Evolutionary conservation across 2,329 filamentous ascomycete species (phyloP).

Genomic region (Exophiala alcalophila): DNA sequence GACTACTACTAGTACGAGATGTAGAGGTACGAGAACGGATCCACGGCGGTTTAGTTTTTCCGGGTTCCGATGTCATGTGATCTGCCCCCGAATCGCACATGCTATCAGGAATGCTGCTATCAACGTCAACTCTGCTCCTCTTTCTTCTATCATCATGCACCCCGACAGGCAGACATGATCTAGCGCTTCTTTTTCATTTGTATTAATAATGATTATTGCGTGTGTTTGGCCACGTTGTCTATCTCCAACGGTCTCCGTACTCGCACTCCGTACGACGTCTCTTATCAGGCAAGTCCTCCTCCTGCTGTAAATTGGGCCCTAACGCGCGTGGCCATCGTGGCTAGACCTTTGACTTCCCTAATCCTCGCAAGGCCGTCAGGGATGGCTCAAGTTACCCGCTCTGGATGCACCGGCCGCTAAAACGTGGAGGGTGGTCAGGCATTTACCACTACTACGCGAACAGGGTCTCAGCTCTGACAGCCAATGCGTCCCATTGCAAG

Average conservation of each 20-base stretch:
- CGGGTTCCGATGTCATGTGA: background rate
- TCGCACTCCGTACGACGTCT: too few species aligned
- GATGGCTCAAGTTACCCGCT: slow-evolving; percentile 1
- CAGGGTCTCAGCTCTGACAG: slow-evolving; percentile 4
- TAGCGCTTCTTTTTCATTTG: slow-evolving; percentile 2
- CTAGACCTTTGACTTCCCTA: slow-evolving; percentile 4
- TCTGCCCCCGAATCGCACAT: slow-evolving; percentile 1
- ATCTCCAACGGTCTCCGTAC: too few species aligned
- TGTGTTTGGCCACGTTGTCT: slow-evolving; percentile 2
- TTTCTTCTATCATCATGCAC: background rate
- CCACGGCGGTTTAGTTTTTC: slow-evolving; percentile 4
- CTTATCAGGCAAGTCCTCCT: slow-evolving; percentile 8
- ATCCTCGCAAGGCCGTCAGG: background rate
- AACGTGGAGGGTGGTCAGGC: slow-evolving; percentile 11
- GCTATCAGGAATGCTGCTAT: slow-evolving; percentile 2
- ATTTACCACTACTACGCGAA: background rate
- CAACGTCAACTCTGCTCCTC: background rate
- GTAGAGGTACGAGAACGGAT: too few species aligned
- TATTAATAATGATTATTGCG: slow-evolving; percentile 12
- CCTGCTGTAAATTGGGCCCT: slow-evolving; percentile 1
- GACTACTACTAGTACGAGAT: background rate
- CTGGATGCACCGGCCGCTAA: slow-evolving; percentile 15
- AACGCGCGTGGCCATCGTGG: slow-evolving; percentile 3
- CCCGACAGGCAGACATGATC: background rate
- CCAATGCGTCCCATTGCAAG: slow-evolving; percentile 1